These are phyloP conservation scores for Clarireedia paspali DNA, from an alignment of 2,329 filamentous ascomycete genomes.

Conservation along the genomic window DNA sequence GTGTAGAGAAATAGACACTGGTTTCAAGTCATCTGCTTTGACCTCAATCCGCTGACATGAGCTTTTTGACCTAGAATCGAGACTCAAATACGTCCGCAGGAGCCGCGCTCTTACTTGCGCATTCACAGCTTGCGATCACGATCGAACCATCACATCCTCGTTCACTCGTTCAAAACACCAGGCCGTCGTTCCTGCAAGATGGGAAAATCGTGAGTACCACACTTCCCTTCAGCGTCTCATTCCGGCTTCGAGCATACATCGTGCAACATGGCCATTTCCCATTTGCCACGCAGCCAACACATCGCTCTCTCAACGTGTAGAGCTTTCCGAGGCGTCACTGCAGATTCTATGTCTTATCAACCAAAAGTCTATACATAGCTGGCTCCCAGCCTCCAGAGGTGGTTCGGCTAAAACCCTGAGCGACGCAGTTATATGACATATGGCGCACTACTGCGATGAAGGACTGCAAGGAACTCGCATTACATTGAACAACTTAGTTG, in stretches of 20 bases:
- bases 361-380: not conserved
- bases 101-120: slow-evolving; percentile 8
- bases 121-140: not conserved
- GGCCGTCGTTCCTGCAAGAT: slow-evolving; percentile 5
- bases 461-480: not conserved
- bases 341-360: not conserved
- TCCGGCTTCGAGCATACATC: not conserved
- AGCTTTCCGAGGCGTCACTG: not conserved
- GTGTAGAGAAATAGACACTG: not conserved
- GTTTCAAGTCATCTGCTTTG: not conserved
- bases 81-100: not conserved
- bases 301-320: not conserved
- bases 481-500: not conserved
- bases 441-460: not conserved
- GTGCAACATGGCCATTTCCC: not conserved
- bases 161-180: not conserved
- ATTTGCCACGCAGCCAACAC: slow-evolving; percentile 3
- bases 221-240: not conserved
- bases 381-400: not conserved
- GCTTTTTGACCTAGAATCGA: not conserved
- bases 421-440: too few species aligned
- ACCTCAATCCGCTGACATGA: not conserved
- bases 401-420: not conserved
- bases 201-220: slow-evolving; percentile 12
- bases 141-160: not conserved